phyloP scores from a whole-genome alignment of 2,329 filamentous ascomycete genomes.

The Microcyclosporella mali region DNA sequence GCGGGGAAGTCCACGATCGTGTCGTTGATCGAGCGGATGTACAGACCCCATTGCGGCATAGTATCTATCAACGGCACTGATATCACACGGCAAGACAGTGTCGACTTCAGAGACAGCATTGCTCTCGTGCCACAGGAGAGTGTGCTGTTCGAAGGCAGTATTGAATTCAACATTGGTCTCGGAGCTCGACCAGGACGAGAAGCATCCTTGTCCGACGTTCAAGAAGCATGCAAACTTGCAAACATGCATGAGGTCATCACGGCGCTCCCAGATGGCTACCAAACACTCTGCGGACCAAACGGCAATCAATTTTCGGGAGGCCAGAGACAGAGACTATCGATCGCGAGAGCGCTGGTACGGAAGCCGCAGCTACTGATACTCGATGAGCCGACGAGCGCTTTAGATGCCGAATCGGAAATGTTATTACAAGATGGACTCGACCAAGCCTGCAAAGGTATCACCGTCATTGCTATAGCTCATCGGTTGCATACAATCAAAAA shows the following conservation, averaged over 20 bases:
- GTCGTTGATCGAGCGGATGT: conserved; percentile 42
- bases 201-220: conserved; percentile 26
- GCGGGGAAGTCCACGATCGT: conserved; percentile 43
- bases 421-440: conserved; percentile 38
- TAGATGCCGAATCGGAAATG: conserved; percentile 42
- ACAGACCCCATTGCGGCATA: conserved; percentile 36
- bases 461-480: conserved; percentile 73
- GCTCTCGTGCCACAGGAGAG: conserved; percentile 43
- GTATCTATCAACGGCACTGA: conserved; percentile 39
- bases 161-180: conserved; percentile 40
- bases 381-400: conserved; percentile 43
- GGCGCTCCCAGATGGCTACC: conserved; percentile 43
- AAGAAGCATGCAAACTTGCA: conserved; percentile 36
- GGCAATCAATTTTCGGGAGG: conserved; percentile 40
- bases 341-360: conserved; percentile 43
- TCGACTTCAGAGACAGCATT: conserved; percentile 34
- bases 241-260: conserved; percentile 45
- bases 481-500: conserved; percentile 70
- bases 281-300: conserved; percentile 36
- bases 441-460: conserved; percentile 36
- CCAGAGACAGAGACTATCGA: conserved; percentile 42
- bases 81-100: conserved; percentile 34
- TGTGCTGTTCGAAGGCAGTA: conserved; percentile 40
- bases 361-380: conserved; percentile 42
- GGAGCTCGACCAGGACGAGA: conserved; percentile 27